phyloP scores from a whole-genome alignment of 768 basidiomycete genomes.

The Suillus paluster region DNA sequence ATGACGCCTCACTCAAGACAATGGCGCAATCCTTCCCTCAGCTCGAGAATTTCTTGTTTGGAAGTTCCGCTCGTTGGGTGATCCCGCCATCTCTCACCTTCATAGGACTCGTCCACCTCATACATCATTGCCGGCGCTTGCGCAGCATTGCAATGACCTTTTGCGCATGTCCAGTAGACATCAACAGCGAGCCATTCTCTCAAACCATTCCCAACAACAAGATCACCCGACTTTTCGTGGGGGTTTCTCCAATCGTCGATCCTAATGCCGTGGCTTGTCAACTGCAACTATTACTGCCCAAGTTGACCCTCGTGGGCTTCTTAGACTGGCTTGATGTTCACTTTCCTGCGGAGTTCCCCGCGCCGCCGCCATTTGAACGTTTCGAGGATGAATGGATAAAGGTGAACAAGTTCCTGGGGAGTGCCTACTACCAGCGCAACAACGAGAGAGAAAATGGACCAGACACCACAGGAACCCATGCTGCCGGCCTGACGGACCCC shows the following conservation, averaged over 20 bases:
- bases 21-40: neutral
- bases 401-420: neutral
- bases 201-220: neutral
- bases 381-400: neutral
- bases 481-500: conserved; percentile 1
- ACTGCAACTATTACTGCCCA: neutral
- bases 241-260: neutral
- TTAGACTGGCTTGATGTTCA: neutral
- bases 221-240: neutral
- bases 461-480: neutral
- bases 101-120: neutral
- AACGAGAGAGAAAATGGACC: too few species aligned
- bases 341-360: too few species aligned
- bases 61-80: neutral
- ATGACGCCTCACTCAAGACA: neutral
- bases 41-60: neutral
- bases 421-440: neutral
- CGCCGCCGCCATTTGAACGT: neutral
- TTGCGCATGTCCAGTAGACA: neutral
- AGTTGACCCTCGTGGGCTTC: neutral
- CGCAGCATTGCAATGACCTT: neutral
- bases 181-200: neutral
- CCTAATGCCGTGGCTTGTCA: neutral
- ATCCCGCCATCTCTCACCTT: neutral
- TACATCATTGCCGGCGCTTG: neutral